A percentile compares a stretch with the other conserved stretches of the same genome.
These are phyloP conservation scores for Komagataea norvegica DNA, from an alignment of 1,139 yeast genomes.

Conservation along the genomic window DNA sequence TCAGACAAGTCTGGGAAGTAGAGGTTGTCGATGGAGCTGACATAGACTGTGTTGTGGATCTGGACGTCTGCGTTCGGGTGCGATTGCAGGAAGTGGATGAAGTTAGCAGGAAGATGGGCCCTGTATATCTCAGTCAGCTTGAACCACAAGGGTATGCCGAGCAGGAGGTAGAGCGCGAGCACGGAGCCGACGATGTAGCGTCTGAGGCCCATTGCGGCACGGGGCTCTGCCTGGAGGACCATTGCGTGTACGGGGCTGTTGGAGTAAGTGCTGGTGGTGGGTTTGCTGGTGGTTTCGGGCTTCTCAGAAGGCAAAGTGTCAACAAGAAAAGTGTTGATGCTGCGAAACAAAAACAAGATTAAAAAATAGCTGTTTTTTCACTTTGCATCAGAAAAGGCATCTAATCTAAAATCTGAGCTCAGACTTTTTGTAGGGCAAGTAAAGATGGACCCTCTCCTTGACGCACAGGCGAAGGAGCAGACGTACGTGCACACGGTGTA, in stretches of 20 bases:
- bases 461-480: conserved; percentile 62
- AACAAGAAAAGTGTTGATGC: no score
- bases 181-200: conserved; percentile 25
- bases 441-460: conserved; percentile 24
- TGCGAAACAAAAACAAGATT: no score
- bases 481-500: conserved; percentile 84
- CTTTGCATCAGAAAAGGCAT: no score
- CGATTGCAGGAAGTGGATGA: conserved; percentile 41
- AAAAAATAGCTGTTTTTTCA: no score
- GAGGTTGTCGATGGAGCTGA: conserved; percentile 33
- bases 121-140: conserved; percentile 68
- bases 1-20: conserved; percentile 41
- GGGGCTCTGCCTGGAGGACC: no score
- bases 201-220: conserved; percentile 18
- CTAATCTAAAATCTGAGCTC: no score
- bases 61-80: conserved; percentile 35
- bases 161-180: conserved; percentile 36
- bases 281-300: no score
- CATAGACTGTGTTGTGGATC: conserved; percentile 53
- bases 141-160: conserved; percentile 78
- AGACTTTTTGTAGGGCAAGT: no score
- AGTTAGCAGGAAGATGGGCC: conserved; percentile 62
- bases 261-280: no score
- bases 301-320: no score
- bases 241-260: no score